Evolutionary conservation across 2,329 filamentous ascomycete genomes (phyloP).

Genomic region (Ophiostoma piceae): DNA sequence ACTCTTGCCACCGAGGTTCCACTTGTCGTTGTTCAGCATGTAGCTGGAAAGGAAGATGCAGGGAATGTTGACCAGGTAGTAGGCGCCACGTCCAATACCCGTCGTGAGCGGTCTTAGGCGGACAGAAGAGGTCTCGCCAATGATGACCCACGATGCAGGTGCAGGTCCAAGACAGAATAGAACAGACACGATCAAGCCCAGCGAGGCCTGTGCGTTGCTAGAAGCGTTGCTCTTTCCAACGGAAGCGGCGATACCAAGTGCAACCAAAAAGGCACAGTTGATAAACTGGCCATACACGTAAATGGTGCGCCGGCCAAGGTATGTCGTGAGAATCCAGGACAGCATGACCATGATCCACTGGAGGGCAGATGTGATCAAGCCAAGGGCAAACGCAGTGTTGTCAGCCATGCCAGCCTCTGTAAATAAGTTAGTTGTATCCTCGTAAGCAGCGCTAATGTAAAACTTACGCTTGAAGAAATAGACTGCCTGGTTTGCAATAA

Average conservation of each 20-base stretch:
- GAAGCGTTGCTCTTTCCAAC: slow-evolving; percentile 31
- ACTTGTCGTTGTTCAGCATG: slow-evolving; percentile 37
- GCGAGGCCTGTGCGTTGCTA: slow-evolving; percentile 30
- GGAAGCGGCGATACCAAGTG: slow-evolving; percentile 37
- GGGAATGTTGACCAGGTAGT: slow-evolving; percentile 32
- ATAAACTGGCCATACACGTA: slow-evolving; percentile 25
- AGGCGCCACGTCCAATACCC: slow-evolving; percentile 31
- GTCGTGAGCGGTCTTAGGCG: slow-evolving; percentile 35
- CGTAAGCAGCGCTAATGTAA: background rate
- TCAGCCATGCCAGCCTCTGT: slow-evolving; percentile 52
- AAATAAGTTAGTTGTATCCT: background rate
- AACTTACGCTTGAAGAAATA: slow-evolving; percentile 48
- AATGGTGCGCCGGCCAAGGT: slow-evolving; percentile 24
- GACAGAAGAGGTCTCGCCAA: slow-evolving; percentile 38
- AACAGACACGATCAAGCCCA: slow-evolving; percentile 36
- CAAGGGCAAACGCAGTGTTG: slow-evolving; percentile 54
- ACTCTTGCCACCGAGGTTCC: slow-evolving; percentile 48
- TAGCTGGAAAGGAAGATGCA: slow-evolving; percentile 33
- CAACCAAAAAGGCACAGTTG: slow-evolving; percentile 26
- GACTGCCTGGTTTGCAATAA: slow-evolving; percentile 58
- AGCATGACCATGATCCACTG: slow-evolving; percentile 59
- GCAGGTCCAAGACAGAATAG: slow-evolving; percentile 55
- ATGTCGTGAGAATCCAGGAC: slow-evolving; percentile 57
- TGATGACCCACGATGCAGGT: slow-evolving; percentile 38
- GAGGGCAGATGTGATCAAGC: slow-evolving; percentile 60